Conservation (phyloP, 768 basidiomycete genomes). For the Lactarius deliciosus region DNA sequence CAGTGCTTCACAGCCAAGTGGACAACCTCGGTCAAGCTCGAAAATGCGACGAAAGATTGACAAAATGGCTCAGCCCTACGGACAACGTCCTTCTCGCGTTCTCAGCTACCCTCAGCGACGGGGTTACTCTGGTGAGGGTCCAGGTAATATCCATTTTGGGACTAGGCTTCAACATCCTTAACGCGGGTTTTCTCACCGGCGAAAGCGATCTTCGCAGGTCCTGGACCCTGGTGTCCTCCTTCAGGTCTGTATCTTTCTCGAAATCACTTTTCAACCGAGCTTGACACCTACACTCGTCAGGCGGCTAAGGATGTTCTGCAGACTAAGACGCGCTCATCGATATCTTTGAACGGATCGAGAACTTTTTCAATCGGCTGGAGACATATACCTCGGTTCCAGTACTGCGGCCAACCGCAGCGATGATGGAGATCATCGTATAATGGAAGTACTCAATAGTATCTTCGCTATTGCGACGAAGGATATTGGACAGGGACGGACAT, state of each 20-base stretch:
- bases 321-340: not conserved
- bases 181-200: not conserved
- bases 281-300: not conserved
- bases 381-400: not conserved
- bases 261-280: not conserved
- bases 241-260: not conserved
- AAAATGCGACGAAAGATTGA: not conserved
- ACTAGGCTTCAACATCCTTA: too few relatives aligned
- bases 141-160: not conserved
- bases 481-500: not conserved
- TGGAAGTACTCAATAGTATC: conserved; percentile 7
- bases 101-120: conserved; percentile 3
- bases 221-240: conserved; percentile 1
- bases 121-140: not conserved
- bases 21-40: not conserved
- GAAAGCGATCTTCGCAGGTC: conserved; percentile 8
- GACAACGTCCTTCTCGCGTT: conserved; percentile 3
- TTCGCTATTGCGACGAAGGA: not conserved
- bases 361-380: not conserved
- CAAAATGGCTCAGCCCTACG: not conserved
- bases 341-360: conserved; percentile 4
- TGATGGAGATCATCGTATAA: conserved; percentile 2
- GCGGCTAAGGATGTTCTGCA: conserved; percentile 1
- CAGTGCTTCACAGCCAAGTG: not conserved
- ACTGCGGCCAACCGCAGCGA: not conserved